These are phyloP conservation scores for Theileria orientalis DNA, from an alignment of 169 alveolate species.

Conservation along the genomic window DNA sequence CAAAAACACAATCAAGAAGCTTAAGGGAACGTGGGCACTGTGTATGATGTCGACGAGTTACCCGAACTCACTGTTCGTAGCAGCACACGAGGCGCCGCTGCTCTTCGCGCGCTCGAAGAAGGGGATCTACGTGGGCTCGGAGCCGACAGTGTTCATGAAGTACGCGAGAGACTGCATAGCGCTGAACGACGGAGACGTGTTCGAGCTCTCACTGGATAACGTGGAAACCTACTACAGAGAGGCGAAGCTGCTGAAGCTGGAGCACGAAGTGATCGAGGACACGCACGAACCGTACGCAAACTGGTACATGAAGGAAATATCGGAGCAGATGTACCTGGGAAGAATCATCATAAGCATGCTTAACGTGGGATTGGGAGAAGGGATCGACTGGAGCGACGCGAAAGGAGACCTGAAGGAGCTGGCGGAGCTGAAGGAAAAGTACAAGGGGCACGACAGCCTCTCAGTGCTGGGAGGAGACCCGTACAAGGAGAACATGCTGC, in stretches of 20 bases:
- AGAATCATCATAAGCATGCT: slow-evolving; percentile 40
- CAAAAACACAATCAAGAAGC: slow-evolving; percentile 78
- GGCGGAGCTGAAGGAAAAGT: background rate
- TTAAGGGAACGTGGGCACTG: slow-evolving; percentile 96
- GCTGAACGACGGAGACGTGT: slow-evolving; percentile 56
- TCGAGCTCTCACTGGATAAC: slow-evolving; percentile 37
- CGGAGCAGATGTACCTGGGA: slow-evolving; percentile 81
- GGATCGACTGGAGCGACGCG: background rate
- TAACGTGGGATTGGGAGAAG: slow-evolving; percentile 4
- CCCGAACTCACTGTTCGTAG: slow-evolving; percentile 87
- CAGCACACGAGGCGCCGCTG: slow-evolving; percentile 92
- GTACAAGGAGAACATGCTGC: slow-evolving; percentile 15
- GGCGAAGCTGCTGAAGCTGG: slow-evolving; percentile 51
- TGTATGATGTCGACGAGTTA: slow-evolving; percentile 84
- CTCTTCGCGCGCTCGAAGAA: slow-evolving; percentile 82
- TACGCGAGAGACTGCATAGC: slow-evolving; percentile 89
- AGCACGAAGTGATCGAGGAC: slow-evolving; percentile 65
- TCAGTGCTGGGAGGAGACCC: slow-evolving; percentile 9
- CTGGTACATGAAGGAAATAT: slow-evolving; percentile 90
- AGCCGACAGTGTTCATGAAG: slow-evolving; percentile 90
- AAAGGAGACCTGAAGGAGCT: background rate
- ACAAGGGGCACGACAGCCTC: background rate
- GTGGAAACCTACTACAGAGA: slow-evolving; percentile 60
- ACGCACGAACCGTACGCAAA: slow-evolving; percentile 86
- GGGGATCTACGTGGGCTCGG: slow-evolving; percentile 89